A percentile compares a stretch with the other conserved stretches of the same genome.
Evolutionary conservation across 495 filamentous ascomycete species (phyloP).

Genomic region (Staphylotrichum tortipilum): DNA sequence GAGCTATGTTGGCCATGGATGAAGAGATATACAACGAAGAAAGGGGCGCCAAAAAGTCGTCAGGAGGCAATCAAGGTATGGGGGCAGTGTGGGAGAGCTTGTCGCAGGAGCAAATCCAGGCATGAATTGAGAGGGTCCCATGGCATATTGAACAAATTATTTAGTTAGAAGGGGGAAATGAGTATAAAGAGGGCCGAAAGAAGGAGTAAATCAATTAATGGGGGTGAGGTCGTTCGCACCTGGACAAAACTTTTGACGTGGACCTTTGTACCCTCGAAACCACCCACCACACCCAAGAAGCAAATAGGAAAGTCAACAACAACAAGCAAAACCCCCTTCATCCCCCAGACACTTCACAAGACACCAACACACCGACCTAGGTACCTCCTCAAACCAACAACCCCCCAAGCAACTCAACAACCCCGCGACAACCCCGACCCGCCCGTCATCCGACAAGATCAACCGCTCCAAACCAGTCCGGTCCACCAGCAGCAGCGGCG

Average conservation of each 20-base stretch:
- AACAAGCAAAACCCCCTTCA: too few species aligned
- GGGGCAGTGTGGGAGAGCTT: background rate
- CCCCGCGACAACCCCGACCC: background rate
- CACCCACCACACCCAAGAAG: too few species aligned
- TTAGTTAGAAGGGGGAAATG: background rate
- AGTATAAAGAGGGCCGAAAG: background rate
- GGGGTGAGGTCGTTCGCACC: background rate
- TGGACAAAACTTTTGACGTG: background rate
- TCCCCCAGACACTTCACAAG: too few species aligned
- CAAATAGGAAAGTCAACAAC: too few species aligned
- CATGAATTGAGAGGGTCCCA: background rate
- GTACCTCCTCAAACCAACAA: background rate
- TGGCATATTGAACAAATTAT: background rate
- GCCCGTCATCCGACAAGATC: background rate
- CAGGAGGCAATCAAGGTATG: background rate
- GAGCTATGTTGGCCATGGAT: background rate
- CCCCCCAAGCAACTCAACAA: background rate
- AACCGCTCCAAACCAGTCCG: background rate
- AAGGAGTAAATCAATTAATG: background rate
- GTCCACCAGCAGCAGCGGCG: background rate
- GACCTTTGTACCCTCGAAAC: too few species aligned
- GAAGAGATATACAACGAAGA: background rate
- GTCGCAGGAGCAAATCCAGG: background rate
- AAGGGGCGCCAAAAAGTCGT: background rate
- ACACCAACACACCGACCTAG: too few species aligned